phyloP scores from a whole-genome alignment of 208 protist genomes.

The Leishmania aethiopica region DNA sequence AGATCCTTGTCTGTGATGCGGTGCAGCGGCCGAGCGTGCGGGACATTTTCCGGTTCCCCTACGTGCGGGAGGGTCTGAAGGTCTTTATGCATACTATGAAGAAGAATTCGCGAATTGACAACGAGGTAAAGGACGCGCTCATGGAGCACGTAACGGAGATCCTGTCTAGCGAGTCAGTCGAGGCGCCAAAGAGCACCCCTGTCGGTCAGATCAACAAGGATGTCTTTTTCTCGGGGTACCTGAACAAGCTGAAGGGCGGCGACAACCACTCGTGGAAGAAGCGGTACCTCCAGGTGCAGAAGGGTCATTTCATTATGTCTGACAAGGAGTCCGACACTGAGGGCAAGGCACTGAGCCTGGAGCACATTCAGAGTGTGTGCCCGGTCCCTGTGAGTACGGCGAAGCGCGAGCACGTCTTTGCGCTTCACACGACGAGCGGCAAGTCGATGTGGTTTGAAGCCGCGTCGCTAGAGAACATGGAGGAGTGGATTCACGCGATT shows the following conservation, averaged over 20 bases:
- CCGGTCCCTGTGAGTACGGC: slow-evolving; percentile 62
- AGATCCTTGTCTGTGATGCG: slow-evolving; percentile 73
- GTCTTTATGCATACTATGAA: slow-evolving; percentile 83
- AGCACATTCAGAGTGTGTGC: slow-evolving; percentile 83
- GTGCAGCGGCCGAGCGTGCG: slow-evolving; percentile 70
- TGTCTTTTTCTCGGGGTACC: slow-evolving; percentile 65
- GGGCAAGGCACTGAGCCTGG: slow-evolving; percentile 77
- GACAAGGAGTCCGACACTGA: slow-evolving; percentile 71
- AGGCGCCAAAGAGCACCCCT: slow-evolving; percentile 29
- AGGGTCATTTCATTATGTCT: slow-evolving; percentile 75
- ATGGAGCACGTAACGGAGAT: slow-evolving; percentile 70
- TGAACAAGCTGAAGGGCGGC: slow-evolving; percentile 73
- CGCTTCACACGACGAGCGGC: slow-evolving; percentile 76
- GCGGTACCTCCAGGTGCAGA: slow-evolving; percentile 70
- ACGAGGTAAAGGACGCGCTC: slow-evolving; percentile 61
- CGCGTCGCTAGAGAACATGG: slow-evolving; percentile 69
- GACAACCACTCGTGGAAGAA: slow-evolving; percentile 75
- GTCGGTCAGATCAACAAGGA: slow-evolving; percentile 79
- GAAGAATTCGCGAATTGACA: slow-evolving; percentile 76
- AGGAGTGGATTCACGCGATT: slow-evolving; percentile 82
- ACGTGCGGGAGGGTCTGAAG: slow-evolving; percentile 77
- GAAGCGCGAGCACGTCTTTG: slow-evolving; percentile 80
- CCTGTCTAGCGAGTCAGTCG: slow-evolving; percentile 43
- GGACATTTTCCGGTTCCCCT: slow-evolving; percentile 78
- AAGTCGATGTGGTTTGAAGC: slow-evolving; percentile 91